Conservation (phyloP, 768 basidiomycete genomes). For the Macrolepiota dolichaula region DNA sequence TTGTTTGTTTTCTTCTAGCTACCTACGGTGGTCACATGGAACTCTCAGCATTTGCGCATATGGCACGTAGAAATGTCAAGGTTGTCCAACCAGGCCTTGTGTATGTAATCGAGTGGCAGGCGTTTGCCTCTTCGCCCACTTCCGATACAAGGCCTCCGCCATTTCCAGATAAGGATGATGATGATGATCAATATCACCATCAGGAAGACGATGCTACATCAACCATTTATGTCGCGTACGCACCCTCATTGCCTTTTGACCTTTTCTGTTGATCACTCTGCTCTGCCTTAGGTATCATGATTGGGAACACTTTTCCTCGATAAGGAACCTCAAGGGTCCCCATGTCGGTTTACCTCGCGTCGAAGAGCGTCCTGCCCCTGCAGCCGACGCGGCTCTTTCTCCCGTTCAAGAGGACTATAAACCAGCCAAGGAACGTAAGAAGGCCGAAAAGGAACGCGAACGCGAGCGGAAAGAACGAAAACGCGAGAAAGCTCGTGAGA, state of each 20-base stretch:
- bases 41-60: slow-evolving; percentile 87
- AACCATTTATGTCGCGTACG: slow-evolving; percentile 84
- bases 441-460: slow-evolving; percentile 26
- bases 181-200: slow-evolving; percentile 11
- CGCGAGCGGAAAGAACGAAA: slow-evolving; percentile 20
- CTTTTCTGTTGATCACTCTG: not conserved
- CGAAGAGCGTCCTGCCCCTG: slow-evolving; percentile 41
- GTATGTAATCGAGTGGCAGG: slow-evolving; percentile 83
- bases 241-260: not conserved
- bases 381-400: slow-evolving; percentile 25
- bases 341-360: slow-evolving; percentile 73
- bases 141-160: not conserved
- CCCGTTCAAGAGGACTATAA: slow-evolving; percentile 16
- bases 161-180: slow-evolving; percentile 15
- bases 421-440: slow-evolving; percentile 27
- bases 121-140: slow-evolving; percentile 36
- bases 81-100: slow-evolving; percentile 91
- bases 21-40: slow-evolving; percentile 95
- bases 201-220: slow-evolving; percentile 18
- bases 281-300: slow-evolving; percentile 67
- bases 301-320: slow-evolving; percentile 95
- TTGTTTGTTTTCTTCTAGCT: slow-evolving; percentile 34
- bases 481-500: slow-evolving; percentile 20
- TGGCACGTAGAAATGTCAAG: slow-evolving; percentile 76
- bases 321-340: slow-evolving; percentile 82